Conservation (phyloP, 1,139 yeast species). For the Kazachstania sp. region DNA sequence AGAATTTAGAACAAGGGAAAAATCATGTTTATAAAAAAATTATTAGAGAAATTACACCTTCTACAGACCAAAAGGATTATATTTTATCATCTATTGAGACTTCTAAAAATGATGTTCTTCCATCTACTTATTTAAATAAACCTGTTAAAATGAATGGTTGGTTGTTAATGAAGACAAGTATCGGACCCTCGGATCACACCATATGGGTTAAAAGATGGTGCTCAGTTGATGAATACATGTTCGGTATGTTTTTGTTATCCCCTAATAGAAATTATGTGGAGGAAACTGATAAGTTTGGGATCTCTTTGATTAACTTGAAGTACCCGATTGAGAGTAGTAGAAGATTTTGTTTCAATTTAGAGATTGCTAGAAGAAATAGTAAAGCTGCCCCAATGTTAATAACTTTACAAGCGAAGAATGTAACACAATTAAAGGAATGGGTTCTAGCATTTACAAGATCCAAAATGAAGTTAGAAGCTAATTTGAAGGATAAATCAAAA, state of each 20-base stretch:
- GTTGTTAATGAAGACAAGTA: constrained; percentile 66
- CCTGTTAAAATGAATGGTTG: constrained; percentile 69
- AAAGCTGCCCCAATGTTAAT: constrained; percentile 20
- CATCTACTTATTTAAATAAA: constrained; percentile 15
- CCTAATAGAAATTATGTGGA: constrained; percentile 70
- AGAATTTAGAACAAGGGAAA: constrained; percentile 51
- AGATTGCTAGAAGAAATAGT: constrained; percentile 35
- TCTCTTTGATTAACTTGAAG: constrained; percentile 56
- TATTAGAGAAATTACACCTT: constrained; percentile 46
- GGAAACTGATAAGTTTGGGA: constrained; percentile 84
- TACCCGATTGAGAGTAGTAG: constrained; percentile 51
- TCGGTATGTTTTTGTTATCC: constrained; percentile 69
- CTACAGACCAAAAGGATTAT: constrained; percentile 52
- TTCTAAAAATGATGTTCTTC: constrained; percentile 9
- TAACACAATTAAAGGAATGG: constrained; percentile 69
- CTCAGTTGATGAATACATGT: constrained; percentile 70
- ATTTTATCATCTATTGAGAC: constrained; percentile 40
- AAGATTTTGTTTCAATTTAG: constrained; percentile 73
- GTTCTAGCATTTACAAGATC: constrained; percentile 59
- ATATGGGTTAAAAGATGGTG: constrained; percentile 89
- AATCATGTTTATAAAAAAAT: constrained; percentile 58
- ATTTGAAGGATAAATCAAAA: constrained; percentile 19
- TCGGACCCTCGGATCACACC: constrained; percentile 47
- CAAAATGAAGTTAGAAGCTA: constrained; percentile 40
- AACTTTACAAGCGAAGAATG: constrained; percentile 68